Conservation (phyloP, 2,329 filamentous ascomycete species). For the Claviceps maximensis region DNA sequence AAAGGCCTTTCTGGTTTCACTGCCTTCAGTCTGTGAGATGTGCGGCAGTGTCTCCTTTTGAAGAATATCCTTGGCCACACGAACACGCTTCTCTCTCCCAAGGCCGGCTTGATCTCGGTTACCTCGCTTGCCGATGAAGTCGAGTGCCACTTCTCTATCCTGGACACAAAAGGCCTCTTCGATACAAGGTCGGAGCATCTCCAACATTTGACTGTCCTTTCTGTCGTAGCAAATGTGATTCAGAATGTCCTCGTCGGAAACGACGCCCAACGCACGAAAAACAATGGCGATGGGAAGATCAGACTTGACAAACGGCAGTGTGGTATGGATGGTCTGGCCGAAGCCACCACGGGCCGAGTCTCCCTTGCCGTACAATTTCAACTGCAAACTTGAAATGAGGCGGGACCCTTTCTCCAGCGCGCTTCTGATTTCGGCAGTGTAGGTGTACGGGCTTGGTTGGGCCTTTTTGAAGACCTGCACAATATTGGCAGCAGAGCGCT, state of each 20-base stretch:
- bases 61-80: constrained; percentile 85
- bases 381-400: constrained; percentile 80
- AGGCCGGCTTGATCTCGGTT: constrained; percentile 47
- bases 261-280: constrained; percentile 87
- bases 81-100: constrained; percentile 74
- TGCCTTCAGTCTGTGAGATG: constrained; percentile 89
- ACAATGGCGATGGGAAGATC: constrained; percentile 92
- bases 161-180: constrained; percentile 96
- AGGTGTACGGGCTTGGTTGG: constrained; percentile 78
- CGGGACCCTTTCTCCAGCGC: constrained; percentile 92
- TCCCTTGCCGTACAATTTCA: constrained; percentile 82
- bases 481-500: constrained; percentile 94
- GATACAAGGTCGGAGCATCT: constrained; percentile 93
- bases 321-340: constrained; percentile 79
- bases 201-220: constrained; percentile 90
- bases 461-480: constrained; percentile 99
- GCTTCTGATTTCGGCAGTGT: constrained; percentile 90
- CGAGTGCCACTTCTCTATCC: constrained; percentile 83
- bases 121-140: constrained; percentile 90
- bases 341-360: constrained; percentile 64
- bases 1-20: constrained; percentile 91
- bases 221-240: constrained; percentile 96
- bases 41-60: constrained; percentile 95
- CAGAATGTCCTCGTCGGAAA: constrained; percentile 94
- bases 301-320: constrained; percentile 83